Conservation (phyloP, 2,329 filamentous ascomycete genomes). For the Pseudopyricularia cyperi region DNA sequence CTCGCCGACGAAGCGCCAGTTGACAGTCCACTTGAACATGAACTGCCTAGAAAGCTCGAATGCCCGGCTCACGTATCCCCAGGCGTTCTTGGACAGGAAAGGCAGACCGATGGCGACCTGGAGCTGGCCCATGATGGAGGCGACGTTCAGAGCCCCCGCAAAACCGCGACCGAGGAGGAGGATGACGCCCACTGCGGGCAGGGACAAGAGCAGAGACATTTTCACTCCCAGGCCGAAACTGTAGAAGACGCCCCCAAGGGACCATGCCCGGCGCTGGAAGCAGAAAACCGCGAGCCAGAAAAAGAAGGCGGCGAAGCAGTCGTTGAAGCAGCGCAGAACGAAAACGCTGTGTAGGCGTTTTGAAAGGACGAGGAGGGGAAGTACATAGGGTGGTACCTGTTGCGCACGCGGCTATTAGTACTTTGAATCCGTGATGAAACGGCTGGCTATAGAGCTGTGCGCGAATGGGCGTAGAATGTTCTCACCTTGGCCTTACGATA, state of each 20-base stretch:
- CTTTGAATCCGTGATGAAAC: neutral
- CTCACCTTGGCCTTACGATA: constrained; percentile 60
- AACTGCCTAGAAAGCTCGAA: constrained; percentile 90
- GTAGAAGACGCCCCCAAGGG: constrained; percentile 58
- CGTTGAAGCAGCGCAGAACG: constrained; percentile 86
- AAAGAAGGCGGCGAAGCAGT: constrained; percentile 75
- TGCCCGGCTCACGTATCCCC: constrained; percentile 65
- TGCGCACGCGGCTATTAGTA: constrained; percentile 1
- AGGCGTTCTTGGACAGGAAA: constrained; percentile 53
- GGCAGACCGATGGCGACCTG: constrained; percentile 57
- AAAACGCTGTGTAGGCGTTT: constrained; percentile 93
- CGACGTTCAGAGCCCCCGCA: constrained; percentile 50
- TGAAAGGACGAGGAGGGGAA: constrained; percentile 74
- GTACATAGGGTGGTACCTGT: constrained; percentile 73
- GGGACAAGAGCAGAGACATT: constrained; percentile 76
- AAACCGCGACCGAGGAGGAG: constrained; percentile 64
- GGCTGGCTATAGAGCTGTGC: neutral
- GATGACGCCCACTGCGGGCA: constrained; percentile 68
- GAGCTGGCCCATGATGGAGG: constrained; percentile 60
- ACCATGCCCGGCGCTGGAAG: constrained; percentile 66
- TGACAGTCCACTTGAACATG: constrained; percentile 96
- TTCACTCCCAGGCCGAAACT: constrained; percentile 79
- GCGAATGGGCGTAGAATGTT: neutral
- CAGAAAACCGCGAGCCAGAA: constrained; percentile 71
- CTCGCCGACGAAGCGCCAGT: constrained; percentile 93